Evolutionary conservation across 176 grass and related monocot genomes (phyloP).

Genomic region (Carex littledalei): DNA sequence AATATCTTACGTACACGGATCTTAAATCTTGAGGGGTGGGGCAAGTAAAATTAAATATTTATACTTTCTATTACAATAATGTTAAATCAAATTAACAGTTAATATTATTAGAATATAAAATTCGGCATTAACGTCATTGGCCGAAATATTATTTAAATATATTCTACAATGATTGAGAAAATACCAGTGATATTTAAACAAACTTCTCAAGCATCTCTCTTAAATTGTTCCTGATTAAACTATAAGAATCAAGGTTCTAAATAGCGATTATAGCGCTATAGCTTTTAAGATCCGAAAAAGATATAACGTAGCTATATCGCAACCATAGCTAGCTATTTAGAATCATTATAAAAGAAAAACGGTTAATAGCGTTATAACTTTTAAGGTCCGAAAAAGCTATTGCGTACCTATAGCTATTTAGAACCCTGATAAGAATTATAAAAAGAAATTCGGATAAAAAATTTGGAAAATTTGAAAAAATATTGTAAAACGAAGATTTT

Average conservation of each 20-base stretch:
- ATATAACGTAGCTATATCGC: too few relatives aligned
- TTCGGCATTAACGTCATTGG: neutral
- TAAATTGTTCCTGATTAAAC: neutral
- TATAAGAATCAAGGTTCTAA: too few relatives aligned
- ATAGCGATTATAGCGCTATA: too few relatives aligned
- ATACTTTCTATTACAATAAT: neutral
- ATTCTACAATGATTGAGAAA: neutral
- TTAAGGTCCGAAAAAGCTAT: too few relatives aligned
- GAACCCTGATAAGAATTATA: neutral
- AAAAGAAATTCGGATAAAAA: neutral
- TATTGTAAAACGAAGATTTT: too few relatives aligned
- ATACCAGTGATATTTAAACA: neutral
- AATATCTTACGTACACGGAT: neutral
- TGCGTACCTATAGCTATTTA: too few relatives aligned
- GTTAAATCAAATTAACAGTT: neutral
- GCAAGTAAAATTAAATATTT: neutral
- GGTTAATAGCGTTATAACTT: too few relatives aligned
- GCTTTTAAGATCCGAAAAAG: too few relatives aligned
- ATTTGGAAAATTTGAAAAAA: too few relatives aligned
- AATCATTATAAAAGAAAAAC: too few relatives aligned
- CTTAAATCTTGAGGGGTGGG: neutral
- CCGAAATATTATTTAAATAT: neutral
- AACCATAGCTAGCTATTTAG: too few relatives aligned
- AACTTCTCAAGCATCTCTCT: neutral
- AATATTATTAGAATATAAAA: neutral